Base-by-base conservation (phyloP, 1,139 yeast species). In the Pneumocystis sp. region DNA sequence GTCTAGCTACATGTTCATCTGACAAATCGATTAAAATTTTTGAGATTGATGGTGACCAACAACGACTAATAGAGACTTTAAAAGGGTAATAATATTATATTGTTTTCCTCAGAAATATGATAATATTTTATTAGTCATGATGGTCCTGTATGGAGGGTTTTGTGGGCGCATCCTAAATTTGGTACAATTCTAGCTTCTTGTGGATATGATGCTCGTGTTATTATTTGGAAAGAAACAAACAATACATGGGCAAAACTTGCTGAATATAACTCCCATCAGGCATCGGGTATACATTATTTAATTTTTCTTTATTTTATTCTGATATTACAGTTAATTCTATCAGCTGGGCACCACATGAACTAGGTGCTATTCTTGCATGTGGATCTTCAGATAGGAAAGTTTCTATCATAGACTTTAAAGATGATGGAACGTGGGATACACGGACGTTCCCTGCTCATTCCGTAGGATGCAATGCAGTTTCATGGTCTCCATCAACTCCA, bases 161-260 rank as follows among this genome's bases (percentile, higher is more conserved):
- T 91, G 64, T 93, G 98, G 99, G 97, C 98, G 1, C 98, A 95
- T 75, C 98, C 99, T 60, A 93, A 93, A 76, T 93, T 93, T 73
- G 98, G 98, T 50, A 87, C 90, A 6, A 89, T 93, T 70, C 80
- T 93, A 70, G 98, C 98, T 0, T 87, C 96, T 39, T 90, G 96
- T 70, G 89, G 96, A 0, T 95, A 89, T 73, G 98, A 93, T 74
- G 98, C 98, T 65, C 87, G 86, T 73, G 97, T 89, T 10, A 78
- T 91, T 69, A 85, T 95, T 72, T 93, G 98, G 98, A 87, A 90
- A 74, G 97, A 93, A 75, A 96, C 89, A 72, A 91, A 88, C 65
- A 84, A 82, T 72, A 62, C 65, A 21, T 95, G 98, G 98, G 80
- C 87, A 42, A 86, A 85, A 71, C 88, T 93, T 71, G 89, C 95